Conservation (phyloP, 208 protist genomes). For the Leishmania lainsoni region DNA sequence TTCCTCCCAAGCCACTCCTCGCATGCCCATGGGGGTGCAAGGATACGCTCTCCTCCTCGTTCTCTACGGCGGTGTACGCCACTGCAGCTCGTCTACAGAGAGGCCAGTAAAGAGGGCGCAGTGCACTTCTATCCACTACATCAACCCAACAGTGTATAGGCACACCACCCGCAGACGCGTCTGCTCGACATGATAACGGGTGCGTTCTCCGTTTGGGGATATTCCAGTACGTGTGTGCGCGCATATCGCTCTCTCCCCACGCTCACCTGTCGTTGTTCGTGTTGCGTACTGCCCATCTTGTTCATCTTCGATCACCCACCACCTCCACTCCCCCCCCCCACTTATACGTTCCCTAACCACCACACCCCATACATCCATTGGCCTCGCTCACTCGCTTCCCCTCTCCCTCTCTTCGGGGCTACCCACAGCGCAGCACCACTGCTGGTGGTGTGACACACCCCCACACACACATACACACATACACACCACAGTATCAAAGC, state of each 20-base stretch:
- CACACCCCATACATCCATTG: no score
- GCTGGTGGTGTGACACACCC: background rate
- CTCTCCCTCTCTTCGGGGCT: background rate
- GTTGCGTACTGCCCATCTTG: background rate
- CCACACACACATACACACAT: background rate
- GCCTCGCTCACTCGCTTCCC: no score
- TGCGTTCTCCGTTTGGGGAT: background rate
- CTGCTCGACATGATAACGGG: background rate
- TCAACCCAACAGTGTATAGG: background rate
- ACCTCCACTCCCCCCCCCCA: background rate
- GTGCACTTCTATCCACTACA: background rate
- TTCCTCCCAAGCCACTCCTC: background rate
- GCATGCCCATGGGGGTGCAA: background rate
- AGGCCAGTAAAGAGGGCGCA: background rate
- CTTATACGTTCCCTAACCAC: background rate
- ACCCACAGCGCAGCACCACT: background rate
- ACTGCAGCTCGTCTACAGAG: background rate
- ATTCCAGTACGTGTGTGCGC: background rate
- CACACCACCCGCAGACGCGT: background rate
- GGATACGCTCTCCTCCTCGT: background rate
- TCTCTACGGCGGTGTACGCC: background rate
- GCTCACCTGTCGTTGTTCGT: conserved; percentile 12
- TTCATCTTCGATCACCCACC: background rate
- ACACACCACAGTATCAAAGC: background rate
- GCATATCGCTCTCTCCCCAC: conserved; percentile 16